Evolutionary conservation across 345 rosid species (phyloP).

Genomic region (Psidium friedrichsthalianum): DNA sequence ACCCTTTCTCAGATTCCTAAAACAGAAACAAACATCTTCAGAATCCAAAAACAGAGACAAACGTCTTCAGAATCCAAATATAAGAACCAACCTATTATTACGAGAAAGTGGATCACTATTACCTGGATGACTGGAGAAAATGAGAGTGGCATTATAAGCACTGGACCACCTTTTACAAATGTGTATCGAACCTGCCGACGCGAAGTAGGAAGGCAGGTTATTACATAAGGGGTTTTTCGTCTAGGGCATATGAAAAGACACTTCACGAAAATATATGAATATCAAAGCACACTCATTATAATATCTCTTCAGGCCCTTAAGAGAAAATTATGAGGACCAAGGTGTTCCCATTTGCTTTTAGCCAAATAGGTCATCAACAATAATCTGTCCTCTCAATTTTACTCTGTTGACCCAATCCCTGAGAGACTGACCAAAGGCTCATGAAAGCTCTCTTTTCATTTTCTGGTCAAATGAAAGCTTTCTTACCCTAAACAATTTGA

Average conservation of each 20-base stretch:
- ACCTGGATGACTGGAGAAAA: conserved; percentile 73
- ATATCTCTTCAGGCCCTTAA: neutral
- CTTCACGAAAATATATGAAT: neutral
- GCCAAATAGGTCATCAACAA: neutral
- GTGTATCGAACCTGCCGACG: conserved; percentile 52
- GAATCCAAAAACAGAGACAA: neutral
- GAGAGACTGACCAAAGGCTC: neutral
- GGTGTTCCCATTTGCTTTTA: neutral
- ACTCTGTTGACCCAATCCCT: neutral
- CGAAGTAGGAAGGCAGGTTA: neutral
- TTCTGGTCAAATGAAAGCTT: neutral
- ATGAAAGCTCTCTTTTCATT: neutral
- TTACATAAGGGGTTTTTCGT: neutral
- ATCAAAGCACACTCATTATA: neutral
- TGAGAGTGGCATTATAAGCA: conserved; percentile 59
- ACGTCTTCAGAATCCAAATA: neutral
- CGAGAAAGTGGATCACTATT: neutral
- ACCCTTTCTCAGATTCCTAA: conserved; percentile 85
- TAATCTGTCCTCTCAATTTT: neutral
- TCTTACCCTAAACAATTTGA: neutral
- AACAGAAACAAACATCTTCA: neutral
- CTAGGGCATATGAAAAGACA: neutral
- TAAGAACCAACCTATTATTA: neutral
- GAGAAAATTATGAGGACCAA: neutral
- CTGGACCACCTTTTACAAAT: conserved; percentile 46